Conservation (phyloP, 495 filamentous ascomycete genomes). For the Bacidia gigantensis region DNA sequence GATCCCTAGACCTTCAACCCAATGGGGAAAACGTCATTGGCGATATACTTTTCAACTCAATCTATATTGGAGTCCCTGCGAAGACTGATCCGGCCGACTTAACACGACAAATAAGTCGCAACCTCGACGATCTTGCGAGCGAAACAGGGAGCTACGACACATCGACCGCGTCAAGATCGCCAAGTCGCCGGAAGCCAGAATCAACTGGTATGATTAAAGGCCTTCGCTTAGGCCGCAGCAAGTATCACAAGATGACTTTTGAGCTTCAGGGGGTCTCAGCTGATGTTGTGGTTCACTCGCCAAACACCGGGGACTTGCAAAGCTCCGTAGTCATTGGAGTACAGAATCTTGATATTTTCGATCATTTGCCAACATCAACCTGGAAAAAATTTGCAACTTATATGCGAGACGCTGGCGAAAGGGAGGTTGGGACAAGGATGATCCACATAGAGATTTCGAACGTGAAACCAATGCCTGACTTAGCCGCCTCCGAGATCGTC, state of each 20-base stretch:
- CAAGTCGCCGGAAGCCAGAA: conserved; percentile 36
- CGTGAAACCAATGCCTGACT: conserved; percentile 66
- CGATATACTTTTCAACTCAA: conserved; percentile 95
- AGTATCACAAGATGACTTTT: conserved; percentile 87
- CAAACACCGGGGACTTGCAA: conserved; percentile 62
- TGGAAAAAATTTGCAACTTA: conserved; percentile 98
- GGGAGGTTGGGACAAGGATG: conserved; percentile 78
- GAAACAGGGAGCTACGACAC: conserved; percentile 82
- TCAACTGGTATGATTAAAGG: conserved; percentile 37
- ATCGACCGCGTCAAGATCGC: conserved; percentile 45
- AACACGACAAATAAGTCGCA: conserved; percentile 67
- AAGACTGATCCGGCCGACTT: conserved; percentile 75
- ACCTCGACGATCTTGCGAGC: conserved; percentile 72
- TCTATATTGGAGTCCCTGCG: conserved; percentile 86
- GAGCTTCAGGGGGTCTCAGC: conserved; percentile 77
- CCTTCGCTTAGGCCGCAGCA: conserved; percentile 70
- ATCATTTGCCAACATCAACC: conserved; percentile 87
- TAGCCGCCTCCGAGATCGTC: conserved; percentile 83
- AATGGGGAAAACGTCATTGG: conserved; percentile 80
- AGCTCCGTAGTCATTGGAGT: conserved; percentile 75
- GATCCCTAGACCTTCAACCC: conserved; percentile 38
- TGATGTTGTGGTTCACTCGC: conserved; percentile 74
- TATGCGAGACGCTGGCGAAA: conserved; percentile 69
- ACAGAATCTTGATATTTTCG: conserved; percentile 75
- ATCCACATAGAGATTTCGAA: conserved; percentile 77